These are phyloP conservation scores for Aspergillus caelatus DNA, from an alignment of 2,329 filamentous ascomycete genomes.

Conservation along the genomic window DNA sequence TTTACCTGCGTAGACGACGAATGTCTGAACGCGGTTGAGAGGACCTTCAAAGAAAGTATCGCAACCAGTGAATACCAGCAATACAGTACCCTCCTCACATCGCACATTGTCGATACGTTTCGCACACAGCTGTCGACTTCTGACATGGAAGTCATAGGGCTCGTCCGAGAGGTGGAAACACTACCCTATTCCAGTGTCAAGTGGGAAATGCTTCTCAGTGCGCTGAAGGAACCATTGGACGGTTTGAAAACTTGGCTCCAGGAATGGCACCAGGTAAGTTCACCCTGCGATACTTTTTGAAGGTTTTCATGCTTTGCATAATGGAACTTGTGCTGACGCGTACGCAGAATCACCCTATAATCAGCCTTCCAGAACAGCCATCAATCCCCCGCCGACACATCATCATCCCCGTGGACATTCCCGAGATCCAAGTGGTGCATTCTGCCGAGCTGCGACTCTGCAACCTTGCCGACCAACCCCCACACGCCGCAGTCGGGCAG, in stretches of 20 bases:
- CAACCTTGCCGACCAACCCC: slow-evolving; percentile 32
- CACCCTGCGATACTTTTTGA: slow-evolving; percentile 13
- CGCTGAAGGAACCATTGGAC: slow-evolving; percentile 49
- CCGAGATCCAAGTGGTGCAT: slow-evolving; percentile 78
- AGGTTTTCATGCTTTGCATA: background rate
- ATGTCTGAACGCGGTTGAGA: slow-evolving; percentile 55
- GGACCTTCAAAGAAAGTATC: slow-evolving; percentile 52
- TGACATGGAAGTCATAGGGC: slow-evolving; percentile 57
- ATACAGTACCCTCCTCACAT: slow-evolving; percentile 55
- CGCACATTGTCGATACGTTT: slow-evolving; percentile 52
- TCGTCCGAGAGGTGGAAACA: slow-evolving; percentile 57
- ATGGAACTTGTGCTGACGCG: background rate
- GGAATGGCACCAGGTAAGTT: slow-evolving; percentile 59
- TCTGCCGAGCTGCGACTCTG: slow-evolving; percentile 58
- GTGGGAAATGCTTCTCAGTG: slow-evolving; percentile 57
- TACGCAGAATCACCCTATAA: slow-evolving; percentile 36
- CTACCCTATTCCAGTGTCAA: slow-evolving; percentile 55
- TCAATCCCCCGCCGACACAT: slow-evolving; percentile 63
- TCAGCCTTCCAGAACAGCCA: slow-evolving; percentile 34
- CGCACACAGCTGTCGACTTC: slow-evolving; percentile 49
- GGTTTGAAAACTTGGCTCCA: slow-evolving; percentile 56
- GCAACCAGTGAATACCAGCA: slow-evolving; percentile 48
- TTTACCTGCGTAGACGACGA: slow-evolving; percentile 80
- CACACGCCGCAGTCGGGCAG: slow-evolving; percentile 49
- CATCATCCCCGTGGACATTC: slow-evolving; percentile 86